A percentile compares a stretch with the other conserved stretches of the same genome.
Conservation (phyloP, 495 filamentous ascomycete species). For the Delitschia confertaspora region DNA sequence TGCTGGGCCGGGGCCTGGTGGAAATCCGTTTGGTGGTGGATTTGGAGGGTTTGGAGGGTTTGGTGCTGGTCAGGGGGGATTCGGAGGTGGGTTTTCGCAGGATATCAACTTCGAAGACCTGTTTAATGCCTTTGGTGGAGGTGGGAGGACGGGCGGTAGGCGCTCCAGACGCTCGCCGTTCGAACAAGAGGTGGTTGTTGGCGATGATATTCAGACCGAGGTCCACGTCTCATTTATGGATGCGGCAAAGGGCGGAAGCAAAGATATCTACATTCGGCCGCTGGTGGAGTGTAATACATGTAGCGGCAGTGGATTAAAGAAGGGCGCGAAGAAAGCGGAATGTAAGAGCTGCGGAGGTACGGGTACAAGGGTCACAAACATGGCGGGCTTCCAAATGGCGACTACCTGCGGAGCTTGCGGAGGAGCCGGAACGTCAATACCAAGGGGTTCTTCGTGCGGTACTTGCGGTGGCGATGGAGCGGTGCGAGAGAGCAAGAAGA, state of each 20-base stretch:
- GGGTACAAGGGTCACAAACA: slow-evolving; percentile 75
- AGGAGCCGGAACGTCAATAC: slow-evolving; percentile 62
- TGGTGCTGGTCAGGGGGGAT: slow-evolving; percentile 39
- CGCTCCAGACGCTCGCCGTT: slow-evolving; percentile 46
- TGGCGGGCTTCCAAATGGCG: slow-evolving; percentile 93
- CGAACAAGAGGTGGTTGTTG: slow-evolving; percentile 67
- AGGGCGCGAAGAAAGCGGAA: slow-evolving; percentile 57
- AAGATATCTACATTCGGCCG: slow-evolving; percentile 71
- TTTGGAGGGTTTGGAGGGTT: slow-evolving; percentile 46
- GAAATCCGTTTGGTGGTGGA: slow-evolving; percentile 38
- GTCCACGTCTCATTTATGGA: slow-evolving; percentile 91
- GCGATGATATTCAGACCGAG: slow-evolving; percentile 91
- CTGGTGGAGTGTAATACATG: slow-evolving; percentile 73
- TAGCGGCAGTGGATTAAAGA: slow-evolving; percentile 71
- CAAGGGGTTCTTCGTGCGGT: slow-evolving; percentile 68
- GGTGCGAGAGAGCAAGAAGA: slow-evolving; percentile 62
- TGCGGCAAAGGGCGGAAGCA: slow-evolving; percentile 75
- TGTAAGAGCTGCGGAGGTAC: slow-evolving; percentile 80
- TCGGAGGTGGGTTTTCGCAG: slow-evolving; percentile 50
- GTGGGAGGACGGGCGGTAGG: slow-evolving; percentile 46
- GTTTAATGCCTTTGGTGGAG: slow-evolving; percentile 75
- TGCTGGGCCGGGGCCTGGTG: slow-evolving; percentile 47
- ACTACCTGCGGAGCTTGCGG: slow-evolving; percentile 76
- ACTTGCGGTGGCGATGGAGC: slow-evolving; percentile 74
- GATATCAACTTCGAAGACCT: slow-evolving; percentile 94